Percentiles rank a stretch among this genome's conserved stretches.
Conservation (phyloP, 1,284 basidiomycete genomes). For the Erythrobasidium hasegawianum region DNA sequence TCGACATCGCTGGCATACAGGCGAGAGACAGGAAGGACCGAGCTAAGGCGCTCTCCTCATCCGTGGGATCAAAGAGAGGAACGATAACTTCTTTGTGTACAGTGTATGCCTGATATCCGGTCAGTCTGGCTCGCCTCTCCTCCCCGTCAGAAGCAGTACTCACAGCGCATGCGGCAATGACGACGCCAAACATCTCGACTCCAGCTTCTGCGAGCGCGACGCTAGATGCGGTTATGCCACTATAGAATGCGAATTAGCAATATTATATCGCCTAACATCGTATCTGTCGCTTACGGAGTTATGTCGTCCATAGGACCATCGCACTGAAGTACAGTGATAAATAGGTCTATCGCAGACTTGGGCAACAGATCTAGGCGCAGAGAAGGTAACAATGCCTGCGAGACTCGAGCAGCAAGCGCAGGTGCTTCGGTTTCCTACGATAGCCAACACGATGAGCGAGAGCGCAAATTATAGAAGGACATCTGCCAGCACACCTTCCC, state of each 20-base stretch:
- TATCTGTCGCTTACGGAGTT: conserved; percentile 53
- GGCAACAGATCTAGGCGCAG: conserved; percentile 84
- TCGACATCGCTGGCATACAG: conserved; percentile 85
- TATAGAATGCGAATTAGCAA: conserved; percentile 35
- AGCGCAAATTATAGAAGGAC: no score
- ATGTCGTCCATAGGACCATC: conserved; percentile 81
- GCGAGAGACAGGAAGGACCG: conserved; percentile 67
- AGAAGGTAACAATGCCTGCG: conserved; percentile 79
- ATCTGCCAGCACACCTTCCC: conserved; percentile 69
- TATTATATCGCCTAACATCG: background rate
- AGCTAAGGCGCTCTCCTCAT: conserved; percentile 60
- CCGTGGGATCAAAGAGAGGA: conserved; percentile 65
- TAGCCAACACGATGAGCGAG: no score
- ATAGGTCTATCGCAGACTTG: conserved; percentile 89
- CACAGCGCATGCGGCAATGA: conserved; percentile 67
- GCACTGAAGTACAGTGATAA: conserved; percentile 83
- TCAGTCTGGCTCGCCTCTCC: background rate
- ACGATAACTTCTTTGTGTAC: background rate
- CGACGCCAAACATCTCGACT: conserved; percentile 79
- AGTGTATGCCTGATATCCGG: conserved; percentile 1
- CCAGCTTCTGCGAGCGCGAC: conserved; percentile 84
- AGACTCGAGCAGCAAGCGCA: conserved; percentile 72
- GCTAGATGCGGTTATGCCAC: conserved; percentile 77
- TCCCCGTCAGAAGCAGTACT: conserved; percentile 13
- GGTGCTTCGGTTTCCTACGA: conserved; percentile 89